These are phyloP conservation scores for Xylaria sp. DNA, from an alignment of 2,329 filamentous ascomycete genomes.

Conservation along the genomic window DNA sequence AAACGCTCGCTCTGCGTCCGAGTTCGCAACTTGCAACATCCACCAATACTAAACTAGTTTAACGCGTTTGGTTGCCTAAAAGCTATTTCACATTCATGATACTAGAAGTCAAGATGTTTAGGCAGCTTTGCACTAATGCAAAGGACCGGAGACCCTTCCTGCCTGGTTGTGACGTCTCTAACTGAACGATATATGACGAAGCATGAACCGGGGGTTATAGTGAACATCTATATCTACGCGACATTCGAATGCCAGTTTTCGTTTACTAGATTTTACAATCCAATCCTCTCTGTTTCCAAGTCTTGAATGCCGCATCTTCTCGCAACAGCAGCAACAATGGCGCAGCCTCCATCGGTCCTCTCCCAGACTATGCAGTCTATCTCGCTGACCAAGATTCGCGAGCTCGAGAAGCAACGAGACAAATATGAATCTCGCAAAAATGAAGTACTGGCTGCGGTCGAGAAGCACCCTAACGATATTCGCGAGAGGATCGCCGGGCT, in stretches of 20 bases:
- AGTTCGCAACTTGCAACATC: not conserved
- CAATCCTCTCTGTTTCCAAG: not conserved
- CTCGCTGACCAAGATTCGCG: slow-evolving; percentile 46
- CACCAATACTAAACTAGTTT: not conserved
- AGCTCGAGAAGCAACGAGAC: slow-evolving; percentile 46
- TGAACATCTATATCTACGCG: not conserved
- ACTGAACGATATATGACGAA: slow-evolving; percentile 3
- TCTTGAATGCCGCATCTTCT: not conserved
- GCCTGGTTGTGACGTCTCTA: slow-evolving; percentile 14
- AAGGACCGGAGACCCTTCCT: not conserved
- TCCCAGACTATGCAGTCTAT: slow-evolving; percentile 47
- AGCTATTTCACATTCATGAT: too few relatives aligned
- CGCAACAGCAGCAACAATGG: slow-evolving; percentile 20
- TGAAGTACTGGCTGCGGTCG: slow-evolving; percentile 24
- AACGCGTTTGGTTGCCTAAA: not conserved
- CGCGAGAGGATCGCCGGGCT: slow-evolving; percentile 31
- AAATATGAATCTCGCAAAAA: slow-evolving; percentile 36
- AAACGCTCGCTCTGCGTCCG: not conserved
- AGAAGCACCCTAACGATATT: slow-evolving; percentile 22
- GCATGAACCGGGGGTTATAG: not conserved
- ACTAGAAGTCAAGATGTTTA: slow-evolving; percentile 5
- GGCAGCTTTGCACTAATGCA: slow-evolving; percentile 11
- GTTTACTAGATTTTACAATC: not conserved
- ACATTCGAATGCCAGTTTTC: not conserved
- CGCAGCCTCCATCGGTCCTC: slow-evolving; percentile 35